A percentile compares a stretch with the other conserved stretches of the same genome.
These are phyloP conservation scores for Candida xiaguanensis DNA, from an alignment of 805 yeast genomes.

Conservation along the genomic window DNA sequence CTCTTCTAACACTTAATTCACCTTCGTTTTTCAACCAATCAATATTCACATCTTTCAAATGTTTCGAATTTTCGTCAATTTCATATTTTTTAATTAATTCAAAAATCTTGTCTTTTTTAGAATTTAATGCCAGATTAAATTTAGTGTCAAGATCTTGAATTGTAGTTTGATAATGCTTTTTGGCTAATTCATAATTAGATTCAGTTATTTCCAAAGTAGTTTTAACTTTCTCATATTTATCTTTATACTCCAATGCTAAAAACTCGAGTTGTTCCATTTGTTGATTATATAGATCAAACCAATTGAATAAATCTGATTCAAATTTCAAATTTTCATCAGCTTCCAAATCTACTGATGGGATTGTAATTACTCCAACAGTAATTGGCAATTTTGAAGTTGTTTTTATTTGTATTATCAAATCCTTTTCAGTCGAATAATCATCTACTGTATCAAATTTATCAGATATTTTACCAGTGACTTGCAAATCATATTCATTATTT, in stretches of 20 bases:
- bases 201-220: constrained; percentile 8
- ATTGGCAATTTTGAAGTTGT: constrained; percentile 22
- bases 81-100: constrained; percentile 14
- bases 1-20: constrained; percentile 16
- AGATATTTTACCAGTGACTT: constrained; percentile 18
- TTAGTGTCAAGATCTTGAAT: constrained; percentile 21
- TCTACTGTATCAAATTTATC: constrained; percentile 16
- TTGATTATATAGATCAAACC: constrained; percentile 19
- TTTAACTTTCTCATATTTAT: constrained; percentile 5
- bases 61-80: not conserved
- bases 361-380: constrained; percentile 22
- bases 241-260: constrained; percentile 4
- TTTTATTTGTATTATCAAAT: constrained; percentile 18
- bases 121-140: constrained; percentile 23
- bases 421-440: constrained; percentile 16
- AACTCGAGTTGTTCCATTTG: constrained; percentile 12
- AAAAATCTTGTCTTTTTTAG: constrained; percentile 29
- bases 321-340: constrained; percentile 12
- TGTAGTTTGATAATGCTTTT: constrained; percentile 12
- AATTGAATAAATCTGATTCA: constrained; percentile 21
- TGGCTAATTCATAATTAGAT: constrained; percentile 12
- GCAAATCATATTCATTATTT: constrained; percentile 10
- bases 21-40: constrained; percentile 13
- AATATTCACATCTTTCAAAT: constrained; percentile 16
- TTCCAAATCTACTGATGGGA: constrained; percentile 17